Percentiles rank a stretch among this genome's conserved stretches.
Evolutionary conservation across 371 early-diverging fungal species (phyloP).

Genomic region (Fennellomyces sp.): DNA sequence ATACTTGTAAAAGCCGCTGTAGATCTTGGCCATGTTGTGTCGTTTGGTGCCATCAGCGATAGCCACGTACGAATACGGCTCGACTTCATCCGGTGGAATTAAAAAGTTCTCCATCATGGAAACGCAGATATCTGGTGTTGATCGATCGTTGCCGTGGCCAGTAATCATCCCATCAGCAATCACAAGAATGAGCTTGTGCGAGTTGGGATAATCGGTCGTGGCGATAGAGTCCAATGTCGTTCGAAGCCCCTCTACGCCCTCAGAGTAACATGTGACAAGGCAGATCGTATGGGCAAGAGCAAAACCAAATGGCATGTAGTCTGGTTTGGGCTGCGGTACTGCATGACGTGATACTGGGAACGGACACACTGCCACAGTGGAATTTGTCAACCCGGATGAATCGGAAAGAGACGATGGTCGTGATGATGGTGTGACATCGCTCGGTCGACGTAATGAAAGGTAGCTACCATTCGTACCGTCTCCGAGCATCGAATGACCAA

Average conservation of each 20-base stretch:
- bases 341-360: constrained; percentile 42
- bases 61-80: constrained; percentile 81
- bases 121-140: constrained; percentile 80
- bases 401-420: constrained; percentile 48
- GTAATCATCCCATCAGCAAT: constrained; percentile 56
- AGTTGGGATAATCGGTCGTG: constrained; percentile 34
- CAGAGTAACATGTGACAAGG: constrained; percentile 91
- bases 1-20: constrained; percentile 88
- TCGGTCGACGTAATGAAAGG: constrained; percentile 24
- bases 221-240: constrained; percentile 96
- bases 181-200: constrained; percentile 37
- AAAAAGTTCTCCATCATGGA: constrained; percentile 63
- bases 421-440: constrained; percentile 25
- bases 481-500: constrained; percentile 7
- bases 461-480: constrained; percentile 6
- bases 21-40: constrained; percentile 93
- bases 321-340: constrained; percentile 49
- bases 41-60: constrained; percentile 90
- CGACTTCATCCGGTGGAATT: constrained; percentile 48
- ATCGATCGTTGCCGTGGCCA: constrained; percentile 43
- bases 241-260: constrained; percentile 87
- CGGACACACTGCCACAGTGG: constrained; percentile 28
- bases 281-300: constrained; percentile 73
- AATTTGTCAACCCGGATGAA: constrained; percentile 15
- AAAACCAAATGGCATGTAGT: constrained; percentile 70